phyloP scores from a whole-genome alignment of 1,284 basidiomycete genomes.

The Rhizoctonia solani region DNA sequence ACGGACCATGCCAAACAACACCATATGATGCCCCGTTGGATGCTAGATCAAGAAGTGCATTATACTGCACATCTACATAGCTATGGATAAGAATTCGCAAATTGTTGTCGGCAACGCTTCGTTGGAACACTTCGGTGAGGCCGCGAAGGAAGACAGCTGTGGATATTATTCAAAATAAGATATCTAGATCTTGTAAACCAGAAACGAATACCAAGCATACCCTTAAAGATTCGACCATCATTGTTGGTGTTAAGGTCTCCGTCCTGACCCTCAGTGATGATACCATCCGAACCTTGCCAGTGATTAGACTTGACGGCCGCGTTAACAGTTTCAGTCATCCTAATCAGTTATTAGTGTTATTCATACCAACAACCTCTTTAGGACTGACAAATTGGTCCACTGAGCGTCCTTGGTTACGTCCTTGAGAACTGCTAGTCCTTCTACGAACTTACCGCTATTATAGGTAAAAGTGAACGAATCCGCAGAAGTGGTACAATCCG shows the following conservation, averaged over 20 bases:
- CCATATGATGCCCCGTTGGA: conserved; percentile 20
- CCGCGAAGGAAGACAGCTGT: conserved; percentile 19
- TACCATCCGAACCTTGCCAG: conserved; percentile 54
- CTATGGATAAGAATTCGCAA: conserved; percentile 24
- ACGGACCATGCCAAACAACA: conserved; percentile 27
- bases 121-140: conserved; percentile 14
- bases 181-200: too few species aligned
- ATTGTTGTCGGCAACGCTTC: conserved; percentile 12
- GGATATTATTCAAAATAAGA: not conserved
- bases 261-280: conserved; percentile 54
- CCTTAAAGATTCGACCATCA: conserved; percentile 57
- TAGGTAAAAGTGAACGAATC: conserved; percentile 51
- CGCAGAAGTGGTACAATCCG: conserved; percentile 48
- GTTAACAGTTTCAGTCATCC: conserved; percentile 49
- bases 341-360: conserved; percentile 38
- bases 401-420: conserved; percentile 49
- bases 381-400: conserved; percentile 1
- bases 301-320: conserved; percentile 49
- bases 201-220: conserved; percentile 42
- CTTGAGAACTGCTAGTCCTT: conserved; percentile 53
- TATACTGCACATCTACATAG: conserved; percentile 32
- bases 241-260: conserved; percentile 49
- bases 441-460: conserved; percentile 57
- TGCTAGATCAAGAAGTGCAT: conserved; percentile 24
- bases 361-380: not conserved